Evolutionary conservation across 208 protist genomes (phyloP).

Genomic region (Trypanosoma scelopori): DNA sequence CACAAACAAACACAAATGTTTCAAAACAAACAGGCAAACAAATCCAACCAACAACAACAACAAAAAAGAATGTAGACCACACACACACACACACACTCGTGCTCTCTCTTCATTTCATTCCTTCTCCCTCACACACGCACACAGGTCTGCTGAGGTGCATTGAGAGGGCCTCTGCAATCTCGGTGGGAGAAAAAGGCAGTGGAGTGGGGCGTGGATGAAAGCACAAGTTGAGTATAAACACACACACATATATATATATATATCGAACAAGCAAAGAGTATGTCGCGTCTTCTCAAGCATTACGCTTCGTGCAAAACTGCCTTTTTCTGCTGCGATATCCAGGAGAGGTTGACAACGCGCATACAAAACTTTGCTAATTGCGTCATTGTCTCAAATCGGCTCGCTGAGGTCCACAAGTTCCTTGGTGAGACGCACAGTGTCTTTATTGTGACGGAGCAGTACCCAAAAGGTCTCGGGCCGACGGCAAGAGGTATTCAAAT

Average conservation of each 20-base stretch:
- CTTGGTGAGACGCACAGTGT: slow-evolving; percentile 33
- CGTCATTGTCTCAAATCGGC: slow-evolving; percentile 49
- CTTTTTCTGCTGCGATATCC: slow-evolving; percentile 73
- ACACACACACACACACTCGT: no score
- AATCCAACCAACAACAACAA: no score
- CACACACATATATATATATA: no score
- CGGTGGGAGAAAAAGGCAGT: background rate
- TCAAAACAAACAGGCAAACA: no score
- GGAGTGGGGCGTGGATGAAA: no score
- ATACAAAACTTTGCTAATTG: slow-evolving; percentile 45
- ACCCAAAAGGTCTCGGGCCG: slow-evolving; percentile 41
- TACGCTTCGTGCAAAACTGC: slow-evolving; percentile 42
- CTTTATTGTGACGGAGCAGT: slow-evolving; percentile 59
- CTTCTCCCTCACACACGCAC: no score
- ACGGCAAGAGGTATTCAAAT: slow-evolving; percentile 38
- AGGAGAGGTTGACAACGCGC: slow-evolving; percentile 39
- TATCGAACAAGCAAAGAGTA: no score
- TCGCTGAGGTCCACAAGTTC: slow-evolving; percentile 35
- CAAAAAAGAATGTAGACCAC: no score
- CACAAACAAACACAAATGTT: no score
- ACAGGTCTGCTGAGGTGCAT: no score
- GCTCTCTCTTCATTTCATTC: no score
- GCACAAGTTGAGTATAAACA: slow-evolving; percentile 8
- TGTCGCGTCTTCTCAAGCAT: slow-evolving; percentile 21
- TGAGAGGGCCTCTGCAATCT: no score